Percentiles rank a stretch among this genome's conserved stretches.
phyloP scores from a whole-genome alignment of 208 protist species.

The Trypanosoma cruzi region DNA sequence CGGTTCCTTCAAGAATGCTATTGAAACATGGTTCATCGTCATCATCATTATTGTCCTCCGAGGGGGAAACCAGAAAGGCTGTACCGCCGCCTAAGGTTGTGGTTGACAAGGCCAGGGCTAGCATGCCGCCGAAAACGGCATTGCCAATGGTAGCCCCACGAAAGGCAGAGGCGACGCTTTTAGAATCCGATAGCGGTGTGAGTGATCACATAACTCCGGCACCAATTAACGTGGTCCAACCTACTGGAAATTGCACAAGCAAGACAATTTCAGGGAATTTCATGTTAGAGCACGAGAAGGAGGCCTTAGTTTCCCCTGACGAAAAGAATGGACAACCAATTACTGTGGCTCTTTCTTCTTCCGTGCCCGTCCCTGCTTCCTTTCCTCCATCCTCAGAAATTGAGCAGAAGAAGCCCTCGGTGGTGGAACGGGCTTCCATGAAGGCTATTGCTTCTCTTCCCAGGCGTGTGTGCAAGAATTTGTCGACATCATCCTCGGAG shows the following conservation, averaged over 20 bases:
- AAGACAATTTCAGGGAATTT: background rate
- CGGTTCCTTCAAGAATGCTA: background rate
- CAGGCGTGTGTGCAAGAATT: conserved; percentile 34
- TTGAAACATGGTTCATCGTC: conserved; percentile 2
- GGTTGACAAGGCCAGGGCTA: background rate
- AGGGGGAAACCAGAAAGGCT: background rate
- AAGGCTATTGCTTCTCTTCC: conserved; percentile 16
- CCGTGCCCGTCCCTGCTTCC: background rate
- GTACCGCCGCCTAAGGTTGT: background rate
- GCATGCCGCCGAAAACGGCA: background rate
- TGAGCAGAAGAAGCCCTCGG: background rate
- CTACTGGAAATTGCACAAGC: background rate
- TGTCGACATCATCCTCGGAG: conserved; percentile 48
- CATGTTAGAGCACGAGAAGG: background rate
- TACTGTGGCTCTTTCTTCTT: background rate
- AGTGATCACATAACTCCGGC: background rate
- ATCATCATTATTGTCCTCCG: conserved; percentile 1
- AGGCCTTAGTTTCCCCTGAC: background rate
- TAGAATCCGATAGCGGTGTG: background rate
- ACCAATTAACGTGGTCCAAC: background rate
- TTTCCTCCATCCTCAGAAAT: background rate
- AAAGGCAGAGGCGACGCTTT: background rate
- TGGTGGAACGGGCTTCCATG: background rate
- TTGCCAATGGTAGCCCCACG: background rate
- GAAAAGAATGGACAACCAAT: background rate